phyloP scores from a whole-genome alignment of 1,284 basidiomycete genomes.

The Apiotrichum gamsii region DNA sequence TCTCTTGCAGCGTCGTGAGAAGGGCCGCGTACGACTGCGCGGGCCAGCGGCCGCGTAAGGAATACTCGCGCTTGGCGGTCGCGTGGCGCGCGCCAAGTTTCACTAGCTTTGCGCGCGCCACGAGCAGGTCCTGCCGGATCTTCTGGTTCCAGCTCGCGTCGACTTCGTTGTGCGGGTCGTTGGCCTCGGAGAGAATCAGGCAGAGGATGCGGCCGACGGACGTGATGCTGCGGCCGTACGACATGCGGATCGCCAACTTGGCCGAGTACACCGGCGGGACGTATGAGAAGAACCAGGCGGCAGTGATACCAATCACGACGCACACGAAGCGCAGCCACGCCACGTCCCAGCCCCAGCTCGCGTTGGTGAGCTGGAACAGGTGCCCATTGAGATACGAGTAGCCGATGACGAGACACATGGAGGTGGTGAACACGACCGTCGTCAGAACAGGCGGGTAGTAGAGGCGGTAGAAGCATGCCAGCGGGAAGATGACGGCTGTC shows the following conservation, averaged over 20 bases:
- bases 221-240: slow-evolving; percentile 46
- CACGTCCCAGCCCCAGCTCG: slow-evolving; percentile 48
- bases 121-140: slow-evolving; percentile 32
- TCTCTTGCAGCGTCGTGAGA: slow-evolving; percentile 37
- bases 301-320: slow-evolving; percentile 42
- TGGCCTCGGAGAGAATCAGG: slow-evolving; percentile 45
- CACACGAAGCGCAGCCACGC: slow-evolving; percentile 50
- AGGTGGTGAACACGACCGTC: slow-evolving; percentile 68
- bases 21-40: slow-evolving; percentile 42
- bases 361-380: slow-evolving; percentile 36
- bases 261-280: slow-evolving; percentile 48
- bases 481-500: slow-evolving; percentile 64
- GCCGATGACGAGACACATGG: slow-evolving; percentile 62
- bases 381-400: slow-evolving; percentile 50
- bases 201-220: slow-evolving; percentile 46
- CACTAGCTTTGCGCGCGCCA: slow-evolving; percentile 35
- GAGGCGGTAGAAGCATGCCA: slow-evolving; percentile 52
- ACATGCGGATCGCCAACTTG: slow-evolving; percentile 43
- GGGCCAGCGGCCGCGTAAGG: slow-evolving; percentile 44
- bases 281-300: slow-evolving; percentile 40
- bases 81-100: slow-evolving; percentile 39
- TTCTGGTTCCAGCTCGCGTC: slow-evolving; percentile 19
- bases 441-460: slow-evolving; percentile 67
- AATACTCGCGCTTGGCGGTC: slow-evolving; percentile 44
- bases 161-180: slow-evolving; percentile 32